These are phyloP conservation scores for Metschnikowia shivogae DNA, from an alignment of 805 yeast genomes.

Conservation along the genomic window DNA sequence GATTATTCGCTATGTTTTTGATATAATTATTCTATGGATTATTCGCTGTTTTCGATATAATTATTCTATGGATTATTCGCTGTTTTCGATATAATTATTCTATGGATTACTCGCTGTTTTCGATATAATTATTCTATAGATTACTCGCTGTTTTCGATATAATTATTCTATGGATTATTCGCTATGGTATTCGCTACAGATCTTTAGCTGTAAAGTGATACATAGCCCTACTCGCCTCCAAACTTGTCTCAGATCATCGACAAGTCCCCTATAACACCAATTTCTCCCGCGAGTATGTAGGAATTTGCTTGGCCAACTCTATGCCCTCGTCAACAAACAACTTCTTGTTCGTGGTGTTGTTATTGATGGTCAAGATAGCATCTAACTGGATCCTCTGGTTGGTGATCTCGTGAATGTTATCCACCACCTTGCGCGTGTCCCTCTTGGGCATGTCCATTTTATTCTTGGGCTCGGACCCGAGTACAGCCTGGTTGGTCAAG, in stretches of 20 bases:
- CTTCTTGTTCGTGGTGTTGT: slow-evolving; percentile 24
- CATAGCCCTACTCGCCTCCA: too few species aligned
- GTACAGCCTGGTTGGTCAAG: slow-evolving; percentile 42
- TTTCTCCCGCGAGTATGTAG: slow-evolving; percentile 53
- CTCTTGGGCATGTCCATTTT: slow-evolving; percentile 26
- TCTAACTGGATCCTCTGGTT: slow-evolving; percentile 30
- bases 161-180: too few species aligned
- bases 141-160: too few species aligned
- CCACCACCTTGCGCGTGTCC: slow-evolving; percentile 14
- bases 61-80: not conserved
- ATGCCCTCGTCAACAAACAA: slow-evolving; percentile 26
- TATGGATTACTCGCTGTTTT: too few species aligned
- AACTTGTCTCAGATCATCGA: too few species aligned
- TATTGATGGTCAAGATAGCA: slow-evolving; percentile 31
- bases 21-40: too few species aligned
- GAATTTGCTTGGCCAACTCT: slow-evolving; percentile 40
- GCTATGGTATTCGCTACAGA: too few species aligned
- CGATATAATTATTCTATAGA: not conserved
- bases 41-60: too few species aligned
- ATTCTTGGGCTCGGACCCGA: slow-evolving; percentile 20
- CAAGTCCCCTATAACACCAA: slow-evolving; percentile 28
- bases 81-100: too few species aligned
- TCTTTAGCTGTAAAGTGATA: too few species aligned
- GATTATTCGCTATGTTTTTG: too few species aligned
- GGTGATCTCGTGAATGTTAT: slow-evolving; percentile 26